Evolutionary conservation across 2,329 filamentous ascomycete species (phyloP), one percentile per base, ranked within the genome.

Genomic region (Phaeosphaeria sp.): DNA sequence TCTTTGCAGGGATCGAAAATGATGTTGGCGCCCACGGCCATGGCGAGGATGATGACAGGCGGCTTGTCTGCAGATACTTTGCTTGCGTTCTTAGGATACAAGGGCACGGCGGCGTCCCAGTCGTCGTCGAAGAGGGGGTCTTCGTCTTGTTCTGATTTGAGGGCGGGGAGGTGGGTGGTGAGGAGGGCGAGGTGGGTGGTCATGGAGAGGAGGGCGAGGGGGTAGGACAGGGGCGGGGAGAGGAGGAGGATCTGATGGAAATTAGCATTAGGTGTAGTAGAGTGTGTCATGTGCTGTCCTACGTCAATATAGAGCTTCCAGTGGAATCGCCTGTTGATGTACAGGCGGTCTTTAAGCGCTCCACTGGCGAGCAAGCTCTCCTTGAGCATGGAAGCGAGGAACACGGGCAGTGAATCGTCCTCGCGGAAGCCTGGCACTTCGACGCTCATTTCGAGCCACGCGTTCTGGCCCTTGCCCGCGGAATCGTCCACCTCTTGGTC

Each of bases 61-160:
- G 95, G 95, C 49, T 89, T 86, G 30, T 82, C 62, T 43, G 59
- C 51, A 27, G 53, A 58, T 33, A 67, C 70, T 15, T 77, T 73
- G 15, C 51, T 56, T 4, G 50, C 49, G 36, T 48, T 49, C 58
- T 83, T 84, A 1, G 88, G 85, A 79, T 96, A 99, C 27, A 99
- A 81, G 56, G 88, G 89, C 18, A 87, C 84, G 0, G 93, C 89
- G 17, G 90, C 90, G 63, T 90, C 92, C 95, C 95, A 99, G 80
- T 99, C 95, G 79, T 99, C 95, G 80, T 97, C 90, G 79, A 99
- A 99, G 74, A 97, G 89, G 13, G 95, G 95, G 69, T 99, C 95
- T 80, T 99, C 95, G 79, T 98, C 94, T 56, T 87, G 87, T 77
- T 96, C 91, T 1, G 93, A 97, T 75, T 92, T 92, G 51, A 97